Percentiles rank a stretch among this genome's conserved stretches.
phyloP scores from a whole-genome alignment of 331 rosid genomes.

The Saraca asoca region DNA sequence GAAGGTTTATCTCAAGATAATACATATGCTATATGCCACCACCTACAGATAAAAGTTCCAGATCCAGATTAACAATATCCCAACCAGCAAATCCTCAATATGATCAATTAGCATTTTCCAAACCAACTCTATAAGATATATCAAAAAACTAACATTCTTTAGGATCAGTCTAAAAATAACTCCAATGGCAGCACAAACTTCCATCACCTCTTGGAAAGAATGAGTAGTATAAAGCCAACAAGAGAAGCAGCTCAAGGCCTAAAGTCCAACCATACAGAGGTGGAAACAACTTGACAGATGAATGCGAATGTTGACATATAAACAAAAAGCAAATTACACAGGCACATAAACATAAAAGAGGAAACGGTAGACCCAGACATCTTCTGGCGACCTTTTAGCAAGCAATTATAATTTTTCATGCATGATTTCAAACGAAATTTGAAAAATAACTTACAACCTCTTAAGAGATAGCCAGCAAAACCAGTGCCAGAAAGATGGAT shows the following conservation, averaged over 20 bases:
- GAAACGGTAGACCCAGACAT: background rate
- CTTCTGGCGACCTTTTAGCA: background rate
- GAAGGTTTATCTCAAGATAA: background rate
- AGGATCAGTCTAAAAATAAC: conserved; percentile 11
- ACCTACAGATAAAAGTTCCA: background rate
- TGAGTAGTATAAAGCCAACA: conserved; percentile 4
- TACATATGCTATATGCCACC: background rate
- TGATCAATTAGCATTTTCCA: conserved; percentile 5
- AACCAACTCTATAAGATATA: conserved; percentile 1
- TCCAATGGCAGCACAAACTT: background rate
- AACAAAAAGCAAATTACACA: background rate
- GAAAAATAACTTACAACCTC: conserved; percentile 23
- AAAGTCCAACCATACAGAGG: conserved; percentile 10
- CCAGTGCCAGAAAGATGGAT: conserved; percentile 2
- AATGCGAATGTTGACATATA: too few species aligned
- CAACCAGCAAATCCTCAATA: background rate
- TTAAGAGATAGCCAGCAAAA: conserved; percentile 14
- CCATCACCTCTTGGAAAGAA: background rate
- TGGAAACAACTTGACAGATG: background rate
- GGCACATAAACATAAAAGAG: background rate
- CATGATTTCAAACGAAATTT: conserved; percentile 12
- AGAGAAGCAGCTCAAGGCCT: conserved; percentile 24
- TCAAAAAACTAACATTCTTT: background rate
- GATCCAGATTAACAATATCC: conserved; percentile 10
- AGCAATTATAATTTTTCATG: conserved; percentile 9